These are phyloP conservation scores for Colletotrichum echinochloae DNA, from an alignment of 2,329 filamentous ascomycete species.

Conservation along the genomic window DNA sequence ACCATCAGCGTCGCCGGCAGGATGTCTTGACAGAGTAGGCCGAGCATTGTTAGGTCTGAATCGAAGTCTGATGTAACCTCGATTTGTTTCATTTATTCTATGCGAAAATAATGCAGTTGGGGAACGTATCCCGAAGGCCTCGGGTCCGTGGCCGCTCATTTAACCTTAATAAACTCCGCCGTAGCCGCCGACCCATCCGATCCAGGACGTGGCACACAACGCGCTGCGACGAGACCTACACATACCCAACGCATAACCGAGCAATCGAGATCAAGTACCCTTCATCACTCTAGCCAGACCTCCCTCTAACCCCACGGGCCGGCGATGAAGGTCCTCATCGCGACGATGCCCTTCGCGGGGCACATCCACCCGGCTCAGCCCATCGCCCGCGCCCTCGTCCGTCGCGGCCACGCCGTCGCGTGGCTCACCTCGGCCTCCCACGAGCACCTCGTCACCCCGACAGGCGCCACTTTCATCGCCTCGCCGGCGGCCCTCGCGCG, in stretches of 20 bases:
- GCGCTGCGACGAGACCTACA: neutral
- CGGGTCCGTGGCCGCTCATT: neutral
- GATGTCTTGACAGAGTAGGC: neutral
- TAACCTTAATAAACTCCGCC: conserved; percentile 1
- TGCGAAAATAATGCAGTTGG: too few species aligned
- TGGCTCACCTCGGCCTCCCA: conserved; percentile 30
- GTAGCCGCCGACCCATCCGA: neutral
- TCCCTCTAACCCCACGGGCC: too few species aligned
- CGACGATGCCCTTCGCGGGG: conserved; percentile 21
- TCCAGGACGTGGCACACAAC: neutral
- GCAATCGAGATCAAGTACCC: neutral
- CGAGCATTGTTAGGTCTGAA: neutral
- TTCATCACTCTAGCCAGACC: neutral
- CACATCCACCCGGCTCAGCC: conserved; percentile 26
- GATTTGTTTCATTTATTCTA: neutral
- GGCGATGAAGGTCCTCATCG: conserved; percentile 34
- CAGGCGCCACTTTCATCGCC: conserved; percentile 11
- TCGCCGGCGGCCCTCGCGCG: conserved; percentile 15
- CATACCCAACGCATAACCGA: neutral
- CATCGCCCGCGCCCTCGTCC: conserved; percentile 22
- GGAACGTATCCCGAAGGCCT: too few species aligned
- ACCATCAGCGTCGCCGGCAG: neutral
- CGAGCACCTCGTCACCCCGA: conserved; percentile 5
- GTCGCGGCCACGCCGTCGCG: conserved; percentile 21
- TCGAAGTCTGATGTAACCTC: neutral